phyloP scores from a whole-genome alignment of 495 filamentous ascomycete species.

The Penicillium malachiteum region DNA sequence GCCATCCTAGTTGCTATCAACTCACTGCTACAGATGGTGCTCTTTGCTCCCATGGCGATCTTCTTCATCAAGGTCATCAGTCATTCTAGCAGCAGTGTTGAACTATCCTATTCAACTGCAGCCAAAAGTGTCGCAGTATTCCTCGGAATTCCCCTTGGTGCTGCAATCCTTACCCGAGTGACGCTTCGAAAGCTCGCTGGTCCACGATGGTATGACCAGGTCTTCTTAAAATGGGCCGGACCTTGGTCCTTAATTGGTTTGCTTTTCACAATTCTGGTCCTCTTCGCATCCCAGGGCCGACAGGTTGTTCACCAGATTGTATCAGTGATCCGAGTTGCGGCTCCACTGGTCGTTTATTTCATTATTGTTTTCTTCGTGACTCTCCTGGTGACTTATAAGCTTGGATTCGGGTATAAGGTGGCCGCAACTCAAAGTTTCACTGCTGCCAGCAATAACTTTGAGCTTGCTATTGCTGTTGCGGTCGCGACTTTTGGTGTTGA shows the following conservation, averaged over 20 bases:
- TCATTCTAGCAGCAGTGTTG: constrained; percentile 22
- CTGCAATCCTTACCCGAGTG: constrained; percentile 74
- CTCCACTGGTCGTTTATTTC: constrained; percentile 82
- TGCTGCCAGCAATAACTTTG: constrained; percentile 94
- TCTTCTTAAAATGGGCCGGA: constrained; percentile 65
- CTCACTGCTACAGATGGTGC: constrained; percentile 80
- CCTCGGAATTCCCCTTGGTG: constrained; percentile 79
- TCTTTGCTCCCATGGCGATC: constrained; percentile 78
- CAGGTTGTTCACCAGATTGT: constrained; percentile 84
- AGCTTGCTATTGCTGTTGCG: constrained; percentile 89
- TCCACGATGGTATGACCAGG: constrained; percentile 60
- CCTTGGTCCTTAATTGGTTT: constrained; percentile 83
- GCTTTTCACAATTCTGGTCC: constrained; percentile 79
- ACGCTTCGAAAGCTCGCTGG: constrained; percentile 54
- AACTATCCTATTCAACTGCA: constrained; percentile 67
- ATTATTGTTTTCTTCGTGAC: constrained; percentile 69
- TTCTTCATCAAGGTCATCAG: constrained; percentile 76
- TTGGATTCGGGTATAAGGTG: constrained; percentile 74
- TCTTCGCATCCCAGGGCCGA: constrained; percentile 78
- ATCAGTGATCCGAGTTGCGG: constrained; percentile 74
- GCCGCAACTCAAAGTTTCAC: constrained; percentile 86
- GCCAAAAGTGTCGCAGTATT: constrained; percentile 81
- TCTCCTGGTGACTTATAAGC: constrained; percentile 51
- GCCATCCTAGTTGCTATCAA: constrained; percentile 89
- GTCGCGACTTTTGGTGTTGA: constrained; percentile 78